Evolutionary conservation across 352 stramenopile genomes (phyloP), one percentile per base, ranked within the genome.

Genomic region (Globisporangium parvum): DNA sequence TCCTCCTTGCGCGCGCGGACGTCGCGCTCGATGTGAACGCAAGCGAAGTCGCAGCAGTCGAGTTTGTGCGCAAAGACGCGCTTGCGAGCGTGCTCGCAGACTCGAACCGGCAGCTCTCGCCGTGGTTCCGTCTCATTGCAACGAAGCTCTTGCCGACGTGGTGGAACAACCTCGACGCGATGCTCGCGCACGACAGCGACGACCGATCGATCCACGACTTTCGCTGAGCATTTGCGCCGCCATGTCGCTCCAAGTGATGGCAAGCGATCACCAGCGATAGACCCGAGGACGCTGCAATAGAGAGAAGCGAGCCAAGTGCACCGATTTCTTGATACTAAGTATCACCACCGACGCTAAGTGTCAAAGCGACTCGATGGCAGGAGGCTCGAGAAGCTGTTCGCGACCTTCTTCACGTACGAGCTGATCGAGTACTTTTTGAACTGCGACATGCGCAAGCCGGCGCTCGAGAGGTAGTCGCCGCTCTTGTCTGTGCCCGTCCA

Each of bases 1-100:
- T 99, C 39, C 74, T 99, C 6, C 92, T 99, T 44, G 85, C 90
- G 8, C 90, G 91, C 39, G 71, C 67, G 0, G 77, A 87, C 12
- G 70, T 98, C 11, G 65, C 69, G 21, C 56, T 98, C 31, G 66
- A 92, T 18, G 72, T 96, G 15, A 97, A 99, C 67, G 68, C 80
- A 31, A 97, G 98, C 40, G 96, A 99, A 68, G 96, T 98, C 21
- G 74, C 75, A 21, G 80, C 87, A 37, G 69, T 91, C 6, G 91
- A 97, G 59, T 98, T 93, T 69, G 78, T 99, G 47, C 71, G 75
- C 33, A 71, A 70, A 47, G 59, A 90, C 24, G 60, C 76, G 6
- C 64, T 94, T n/a, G 55, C 73, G 4, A 58, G 54, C 35, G 54
- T 94, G 3, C 63, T 94, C 1, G 65, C 67, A 74, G 68, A 91